A percentile compares a stretch with the other conserved stretches of the same genome.
These are phyloP conservation scores for Podaxis sp. DNA, from an alignment of 768 basidiomycete species.

Conservation along the genomic window DNA sequence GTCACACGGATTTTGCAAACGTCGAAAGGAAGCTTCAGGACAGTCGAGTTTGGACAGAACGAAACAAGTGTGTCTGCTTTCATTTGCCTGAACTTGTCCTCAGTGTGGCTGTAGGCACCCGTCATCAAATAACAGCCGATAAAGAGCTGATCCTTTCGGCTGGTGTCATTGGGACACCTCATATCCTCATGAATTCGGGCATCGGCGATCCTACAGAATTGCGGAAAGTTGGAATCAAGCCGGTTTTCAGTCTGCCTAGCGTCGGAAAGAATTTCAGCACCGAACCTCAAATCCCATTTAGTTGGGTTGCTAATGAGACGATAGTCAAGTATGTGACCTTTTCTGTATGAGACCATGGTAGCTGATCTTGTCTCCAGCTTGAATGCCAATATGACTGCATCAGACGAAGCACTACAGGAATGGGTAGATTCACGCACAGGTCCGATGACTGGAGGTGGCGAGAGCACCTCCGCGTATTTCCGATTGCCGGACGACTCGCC, in stretches of 20 bases:
- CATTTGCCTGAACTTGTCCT: background rate
- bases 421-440: slow-evolving; percentile 6
- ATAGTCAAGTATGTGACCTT: background rate
- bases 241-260: background rate
- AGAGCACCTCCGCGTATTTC: slow-evolving; percentile 1
- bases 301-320: slow-evolving; percentile 4
- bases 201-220: slow-evolving; percentile 1
- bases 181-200: slow-evolving; percentile 8
- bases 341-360: too few relatives aligned
- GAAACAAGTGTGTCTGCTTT: background rate
- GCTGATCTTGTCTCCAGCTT: background rate
- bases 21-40: background rate
- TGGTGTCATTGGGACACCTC: slow-evolving; percentile 7
- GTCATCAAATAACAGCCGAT: background rate
- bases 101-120: background rate
- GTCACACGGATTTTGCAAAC: slow-evolving; percentile 9
- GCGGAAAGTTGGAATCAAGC: background rate
- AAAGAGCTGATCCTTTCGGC: slow-evolving; percentile 4
- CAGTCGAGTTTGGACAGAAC: background rate
- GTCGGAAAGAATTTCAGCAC: slow-evolving; percentile 11
- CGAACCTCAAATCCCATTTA: background rate
- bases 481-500: slow-evolving; percentile 7
- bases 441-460: slow-evolving; percentile 5
- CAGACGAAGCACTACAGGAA: slow-evolving; percentile 1
- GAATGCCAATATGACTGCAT: slow-evolving; percentile 6